phyloP scores from a whole-genome alignment of 768 basidiomycete genomes.

The Cantharellus cinnabarinus region DNA sequence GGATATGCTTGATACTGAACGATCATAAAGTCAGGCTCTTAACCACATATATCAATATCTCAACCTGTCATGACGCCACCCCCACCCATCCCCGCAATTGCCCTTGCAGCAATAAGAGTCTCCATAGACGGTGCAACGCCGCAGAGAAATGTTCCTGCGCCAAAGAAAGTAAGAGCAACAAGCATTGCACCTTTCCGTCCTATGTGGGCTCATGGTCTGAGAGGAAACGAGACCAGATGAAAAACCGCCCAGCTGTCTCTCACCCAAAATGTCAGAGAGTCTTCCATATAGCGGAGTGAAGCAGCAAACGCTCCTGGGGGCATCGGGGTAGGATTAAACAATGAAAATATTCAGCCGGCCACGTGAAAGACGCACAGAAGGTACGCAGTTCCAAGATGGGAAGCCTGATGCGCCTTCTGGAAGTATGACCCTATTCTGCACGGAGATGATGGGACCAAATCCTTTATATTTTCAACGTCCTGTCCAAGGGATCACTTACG shows the following conservation, averaged over 20 bases:
- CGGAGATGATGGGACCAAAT: too few relatives aligned
- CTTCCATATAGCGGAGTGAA: slow-evolving; percentile 85
- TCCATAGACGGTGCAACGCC: slow-evolving; percentile 78
- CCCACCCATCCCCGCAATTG: slow-evolving; percentile 40
- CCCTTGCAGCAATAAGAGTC: slow-evolving; percentile 55
- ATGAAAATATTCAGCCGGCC: not conserved
- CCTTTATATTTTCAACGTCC: too few relatives aligned
- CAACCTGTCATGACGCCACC: slow-evolving; percentile 66
- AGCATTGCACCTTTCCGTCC: slow-evolving; percentile 70
- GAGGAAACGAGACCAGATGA: slow-evolving; percentile 7
- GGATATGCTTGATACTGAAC: slow-evolving; percentile 57
- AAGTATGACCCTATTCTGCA: slow-evolving; percentile 56
- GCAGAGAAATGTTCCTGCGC: slow-evolving; percentile 69
- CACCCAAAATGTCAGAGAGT: slow-evolving; percentile 61
- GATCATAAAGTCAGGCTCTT: not conserved
- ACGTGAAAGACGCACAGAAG: slow-evolving; percentile 33
- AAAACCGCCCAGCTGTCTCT: not conserved
- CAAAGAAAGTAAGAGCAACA: slow-evolving; percentile 64
- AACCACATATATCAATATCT: not conserved
- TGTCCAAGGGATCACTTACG: slow-evolving; percentile 11
- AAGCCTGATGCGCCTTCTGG: slow-evolving; percentile 42
- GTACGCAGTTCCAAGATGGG: slow-evolving; percentile 79
- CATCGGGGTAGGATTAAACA: not conserved
- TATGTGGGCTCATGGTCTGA: slow-evolving; percentile 17
- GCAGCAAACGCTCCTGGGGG: slow-evolving; percentile 33